Percentiles rank a stretch among this genome's conserved stretches.
Evolutionary conservation across 495 filamentous ascomycete genomes (phyloP).

Genomic region (Pseudotulostoma volvatum): DNA sequence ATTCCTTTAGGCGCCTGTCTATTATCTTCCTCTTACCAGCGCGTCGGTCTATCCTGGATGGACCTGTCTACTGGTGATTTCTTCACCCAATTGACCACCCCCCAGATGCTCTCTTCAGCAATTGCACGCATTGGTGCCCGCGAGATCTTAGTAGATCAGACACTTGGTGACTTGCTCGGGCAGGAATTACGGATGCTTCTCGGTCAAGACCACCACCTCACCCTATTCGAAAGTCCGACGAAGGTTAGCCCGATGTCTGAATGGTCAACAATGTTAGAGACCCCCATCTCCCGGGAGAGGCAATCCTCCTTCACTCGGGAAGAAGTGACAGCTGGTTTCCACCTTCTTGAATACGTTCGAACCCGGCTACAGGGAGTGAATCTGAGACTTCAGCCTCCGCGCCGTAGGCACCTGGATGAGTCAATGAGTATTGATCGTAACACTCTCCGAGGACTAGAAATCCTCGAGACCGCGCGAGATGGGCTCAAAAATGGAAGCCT

Average conservation of each 20-base stretch:
- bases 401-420: slow-evolving; percentile 50
- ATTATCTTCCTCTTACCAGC: slow-evolving; percentile 22
- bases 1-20: slow-evolving; percentile 19
- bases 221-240: slow-evolving; percentile 22
- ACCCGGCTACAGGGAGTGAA: slow-evolving; percentile 59
- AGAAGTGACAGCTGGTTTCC: slow-evolving; percentile 47
- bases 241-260: slow-evolving; percentile 32
- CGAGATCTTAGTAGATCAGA: slow-evolving; percentile 64
- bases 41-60: slow-evolving; percentile 77
- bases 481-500: slow-evolving; percentile 61
- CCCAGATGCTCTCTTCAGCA: slow-evolving; percentile 55
- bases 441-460: slow-evolving; percentile 76
- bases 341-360: slow-evolving; percentile 69
- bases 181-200: slow-evolving; percentile 26
- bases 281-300: slow-evolving; percentile 28
- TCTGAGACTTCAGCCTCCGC: slow-evolving; percentile 73
- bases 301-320: slow-evolving; percentile 27
- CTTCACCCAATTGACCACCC: slow-evolving; percentile 64
- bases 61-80: slow-evolving; percentile 92
- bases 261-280: slow-evolving; percentile 67
- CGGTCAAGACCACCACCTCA: slow-evolving; percentile 28
- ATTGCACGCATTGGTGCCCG: slow-evolving; percentile 69
- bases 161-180: slow-evolving; percentile 31
- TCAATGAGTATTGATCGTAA: slow-evolving; percentile 85
- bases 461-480: slow-evolving; percentile 69